These are phyloP conservation scores for Blastomyces percursus DNA, from an alignment of 2,329 filamentous ascomycete genomes.

Conservation along the genomic window DNA sequence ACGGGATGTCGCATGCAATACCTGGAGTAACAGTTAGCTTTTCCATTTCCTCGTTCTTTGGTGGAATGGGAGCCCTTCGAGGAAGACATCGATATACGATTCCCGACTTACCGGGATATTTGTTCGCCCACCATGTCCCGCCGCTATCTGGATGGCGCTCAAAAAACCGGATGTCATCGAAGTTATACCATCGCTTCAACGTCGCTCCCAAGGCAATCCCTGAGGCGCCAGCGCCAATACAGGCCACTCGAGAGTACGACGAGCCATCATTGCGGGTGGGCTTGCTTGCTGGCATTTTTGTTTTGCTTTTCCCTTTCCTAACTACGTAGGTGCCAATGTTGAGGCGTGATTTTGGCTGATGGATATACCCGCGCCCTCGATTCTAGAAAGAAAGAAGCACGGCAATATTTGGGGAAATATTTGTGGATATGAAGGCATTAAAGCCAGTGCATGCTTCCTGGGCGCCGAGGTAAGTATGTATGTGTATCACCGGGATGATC, in stretches of 20 bases:
- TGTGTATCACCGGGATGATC: no score
- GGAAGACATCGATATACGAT: neutral
- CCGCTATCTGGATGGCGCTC: conserved; percentile 46
- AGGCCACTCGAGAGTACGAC: conserved; percentile 20
- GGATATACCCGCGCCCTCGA: neutral
- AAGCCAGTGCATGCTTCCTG: no score
- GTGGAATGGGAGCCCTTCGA: neutral
- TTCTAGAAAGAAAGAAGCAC: neutral
- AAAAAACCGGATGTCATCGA: conserved; percentile 49
- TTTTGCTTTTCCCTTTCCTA: neutral
- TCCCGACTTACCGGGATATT: conserved; percentile 39
- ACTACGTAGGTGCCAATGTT: neutral
- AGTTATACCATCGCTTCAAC: conserved; percentile 45
- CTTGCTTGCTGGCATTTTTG: neutral
- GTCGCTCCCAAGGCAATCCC: conserved; percentile 50
- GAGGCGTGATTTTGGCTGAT: neutral
- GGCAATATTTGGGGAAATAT: no score
- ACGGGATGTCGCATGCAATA: conserved; percentile 43
- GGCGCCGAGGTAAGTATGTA: neutral
- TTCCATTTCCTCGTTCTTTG: neutral
- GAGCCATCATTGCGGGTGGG: neutral
- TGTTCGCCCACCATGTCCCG: conserved; percentile 53
- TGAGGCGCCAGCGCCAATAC: conserved; percentile 49
- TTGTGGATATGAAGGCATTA: no score
- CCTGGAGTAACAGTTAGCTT: conserved; percentile 27